Conservation (phyloP, 2,329 filamentous ascomycete genomes). For the Grosmannia clavigera region DNA sequence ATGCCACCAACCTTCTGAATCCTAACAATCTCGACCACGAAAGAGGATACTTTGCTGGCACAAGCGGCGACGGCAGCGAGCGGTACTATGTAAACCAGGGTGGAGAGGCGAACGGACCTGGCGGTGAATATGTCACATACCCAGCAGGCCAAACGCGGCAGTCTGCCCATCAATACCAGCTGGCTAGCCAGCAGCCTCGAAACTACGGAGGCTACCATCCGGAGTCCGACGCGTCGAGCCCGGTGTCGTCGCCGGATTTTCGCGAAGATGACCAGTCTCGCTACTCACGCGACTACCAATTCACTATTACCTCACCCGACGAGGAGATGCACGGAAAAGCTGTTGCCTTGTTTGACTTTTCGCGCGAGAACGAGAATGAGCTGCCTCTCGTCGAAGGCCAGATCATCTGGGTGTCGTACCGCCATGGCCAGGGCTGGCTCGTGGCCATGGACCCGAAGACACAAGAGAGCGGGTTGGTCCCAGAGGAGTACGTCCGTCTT, state of each 20-base stretch:
- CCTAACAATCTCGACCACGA: conserved; percentile 43
- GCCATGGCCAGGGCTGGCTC: conserved; percentile 93
- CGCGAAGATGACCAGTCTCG: conserved; percentile 58
- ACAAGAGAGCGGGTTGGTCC: conserved; percentile 85
- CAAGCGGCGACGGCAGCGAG: conserved; percentile 58
- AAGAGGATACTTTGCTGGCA: conserved; percentile 54
- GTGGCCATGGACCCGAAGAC: conserved; percentile 94
- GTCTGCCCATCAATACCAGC: conserved; percentile 35
- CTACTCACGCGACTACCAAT: conserved; percentile 85
- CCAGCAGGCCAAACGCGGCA: conserved; percentile 51
- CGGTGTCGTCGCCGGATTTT: conserved; percentile 44
- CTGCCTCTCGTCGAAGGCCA: conserved; percentile 86
- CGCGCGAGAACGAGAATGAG: conserved; percentile 92
- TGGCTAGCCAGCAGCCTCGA: conserved; percentile 31
- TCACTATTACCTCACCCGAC: conserved; percentile 87
- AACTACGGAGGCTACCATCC: conserved; percentile 35
- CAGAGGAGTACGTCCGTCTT: conserved; percentile 89
- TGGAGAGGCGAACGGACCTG: conserved; percentile 64
- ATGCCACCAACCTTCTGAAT: conserved; percentile 29
- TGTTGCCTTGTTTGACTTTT: conserved; percentile 90
- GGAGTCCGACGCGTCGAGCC: conserved; percentile 47
- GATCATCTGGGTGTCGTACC: conserved; percentile 90
- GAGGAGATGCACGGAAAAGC: conserved; percentile 97
- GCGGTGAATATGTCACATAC: conserved; percentile 72
- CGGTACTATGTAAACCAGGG: conserved; percentile 62